Evolutionary conservation across 2,329 filamentous ascomycete species (phyloP), one percentile per base, ranked within the genome.

Genomic region (Penicillium sp.): DNA sequence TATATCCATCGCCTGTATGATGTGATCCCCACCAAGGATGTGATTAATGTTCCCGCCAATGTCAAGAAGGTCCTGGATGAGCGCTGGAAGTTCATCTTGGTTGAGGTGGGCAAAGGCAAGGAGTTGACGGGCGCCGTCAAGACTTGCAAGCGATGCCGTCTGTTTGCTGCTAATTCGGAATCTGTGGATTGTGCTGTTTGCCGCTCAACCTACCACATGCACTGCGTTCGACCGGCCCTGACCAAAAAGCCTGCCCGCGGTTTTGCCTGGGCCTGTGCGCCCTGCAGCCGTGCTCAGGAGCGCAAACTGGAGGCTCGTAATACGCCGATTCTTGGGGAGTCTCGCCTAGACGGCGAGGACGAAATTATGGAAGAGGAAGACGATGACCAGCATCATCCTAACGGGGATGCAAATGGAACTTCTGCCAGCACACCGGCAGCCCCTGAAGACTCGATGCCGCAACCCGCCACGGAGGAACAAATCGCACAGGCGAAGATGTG

Each of bases 1-100:
- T 98, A 97, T 71, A 97, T 98, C 50, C 89, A 95, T 63, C 90
- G 94, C 49, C 90, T 91, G 68, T 97, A 97, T 75, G 93, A 98
- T 58, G 86, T 96, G 39, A 91, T 98, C 47, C 91, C 93, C 1
- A 94, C 90, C 10, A 80, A 78, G 45, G 82, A 86, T 59, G 93
- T 98, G 58, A 91, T 97, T 72, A 98, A 98, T 62, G 93, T 98
- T 33, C 93, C 93, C 4, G 84, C 85, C 53, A 87, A 86, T 61
- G 91, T 98, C 60, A 97, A 97, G 69, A 94, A 87, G 67, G 90
- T 95, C 40, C 77, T 98, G 32, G 87, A 97, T 65, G 87, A 96
- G 69, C 83, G 90, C 61, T 98, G 93, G 93, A 94, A 87, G 68
- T 97, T 86, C 69, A 87, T 98, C 51, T 78, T 96, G 54, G 87